A percentile compares a stretch with the other conserved stretches of the same genome.
Evolutionary conservation across 768 basidiomycete species (phyloP).

Genomic region (Cystofilobasidium ferigula): DNA sequence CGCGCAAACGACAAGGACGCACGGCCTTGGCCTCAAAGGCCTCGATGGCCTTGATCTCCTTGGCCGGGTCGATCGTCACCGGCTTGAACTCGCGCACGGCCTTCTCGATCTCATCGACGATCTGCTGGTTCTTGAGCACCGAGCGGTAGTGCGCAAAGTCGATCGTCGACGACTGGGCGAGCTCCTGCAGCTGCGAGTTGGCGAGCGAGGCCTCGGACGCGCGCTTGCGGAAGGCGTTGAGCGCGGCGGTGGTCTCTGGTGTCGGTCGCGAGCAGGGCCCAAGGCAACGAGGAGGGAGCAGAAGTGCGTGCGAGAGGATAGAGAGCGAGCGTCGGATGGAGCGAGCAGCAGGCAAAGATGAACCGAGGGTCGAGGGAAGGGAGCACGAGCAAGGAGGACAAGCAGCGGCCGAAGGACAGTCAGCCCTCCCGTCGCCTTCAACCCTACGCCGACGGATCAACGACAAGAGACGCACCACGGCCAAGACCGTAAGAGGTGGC

Average conservation of each 20-base stretch:
- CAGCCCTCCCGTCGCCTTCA: background rate
- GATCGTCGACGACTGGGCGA: slow-evolving; percentile 54
- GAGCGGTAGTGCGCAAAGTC: slow-evolving; percentile 87
- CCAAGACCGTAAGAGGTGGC: background rate
- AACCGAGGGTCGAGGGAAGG: background rate
- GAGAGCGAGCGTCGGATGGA: background rate
- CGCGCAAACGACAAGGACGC: slow-evolving; percentile 36
- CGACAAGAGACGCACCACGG: background rate
- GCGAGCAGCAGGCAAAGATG: background rate
- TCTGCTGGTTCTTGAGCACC: slow-evolving; percentile 77
- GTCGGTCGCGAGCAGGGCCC: slow-evolving; percentile 44
- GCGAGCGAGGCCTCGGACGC: slow-evolving; percentile 58
- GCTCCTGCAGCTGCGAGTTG: slow-evolving; percentile 33
- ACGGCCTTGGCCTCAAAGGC: slow-evolving; percentile 95
- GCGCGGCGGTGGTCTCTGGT: slow-evolving; percentile 73
- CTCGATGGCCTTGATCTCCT: slow-evolving; percentile 89
- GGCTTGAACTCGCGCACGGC: slow-evolving; percentile 80
- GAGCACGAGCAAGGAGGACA: background rate
- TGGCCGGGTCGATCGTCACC: slow-evolving; percentile 76
- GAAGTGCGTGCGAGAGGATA: background rate
- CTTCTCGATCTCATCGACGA: slow-evolving; percentile 89
- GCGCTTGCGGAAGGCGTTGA: slow-evolving; percentile 94
- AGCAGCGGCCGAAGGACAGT: background rate
- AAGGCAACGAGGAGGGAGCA: background rate
- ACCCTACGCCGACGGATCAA: background rate